Evolutionary conservation across 2,329 filamentous ascomycete species (phyloP).

Genomic region (Pseudocercospora pini-densiflorae): DNA sequence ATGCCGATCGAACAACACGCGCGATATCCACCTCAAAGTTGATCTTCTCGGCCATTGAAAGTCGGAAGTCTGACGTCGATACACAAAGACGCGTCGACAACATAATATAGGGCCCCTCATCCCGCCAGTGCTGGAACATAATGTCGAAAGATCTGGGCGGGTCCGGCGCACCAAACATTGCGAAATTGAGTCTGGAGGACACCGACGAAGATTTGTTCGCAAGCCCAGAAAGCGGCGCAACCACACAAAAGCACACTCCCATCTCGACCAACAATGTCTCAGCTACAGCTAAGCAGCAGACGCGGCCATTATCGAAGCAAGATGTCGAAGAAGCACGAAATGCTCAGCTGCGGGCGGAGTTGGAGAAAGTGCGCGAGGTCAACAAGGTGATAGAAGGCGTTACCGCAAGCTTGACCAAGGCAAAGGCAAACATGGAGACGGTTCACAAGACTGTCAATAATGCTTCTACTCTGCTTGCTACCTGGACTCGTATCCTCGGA

Average conservation of each 20-base stretch:
- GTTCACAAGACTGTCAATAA: slow-evolving; percentile 85
- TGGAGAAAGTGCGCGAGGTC: slow-evolving; percentile 81
- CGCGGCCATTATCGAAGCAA: slow-evolving; percentile 38
- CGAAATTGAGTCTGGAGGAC: slow-evolving; percentile 52
- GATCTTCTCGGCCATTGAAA: background rate
- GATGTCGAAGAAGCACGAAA: slow-evolving; percentile 70
- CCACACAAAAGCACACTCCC: slow-evolving; percentile 36
- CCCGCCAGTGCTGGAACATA: slow-evolving; percentile 17
- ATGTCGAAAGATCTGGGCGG: slow-evolving; percentile 35
- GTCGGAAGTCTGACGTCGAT: background rate
- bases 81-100: background rate
- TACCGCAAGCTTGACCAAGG: slow-evolving; percentile 71
- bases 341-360: slow-evolving; percentile 73
- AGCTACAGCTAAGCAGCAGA: slow-evolving; percentile 32
- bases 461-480: slow-evolving; percentile 86
- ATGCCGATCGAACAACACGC: slow-evolving; percentile 14
- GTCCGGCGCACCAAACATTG: slow-evolving; percentile 35
- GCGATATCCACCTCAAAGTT: slow-evolving; percentile 3
- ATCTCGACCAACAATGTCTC: slow-evolving; percentile 23
- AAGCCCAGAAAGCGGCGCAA: slow-evolving; percentile 53
- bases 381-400: slow-evolving; percentile 86
- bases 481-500: slow-evolving; percentile 93
- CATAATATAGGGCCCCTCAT: slow-evolving; percentile 22
- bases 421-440: slow-evolving; percentile 79
- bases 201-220: slow-evolving; percentile 63